Evolutionary conservation across 768 basidiomycete genomes (phyloP), one percentile per base, ranked within the genome.

Genomic region (Mycena galopus): DNA sequence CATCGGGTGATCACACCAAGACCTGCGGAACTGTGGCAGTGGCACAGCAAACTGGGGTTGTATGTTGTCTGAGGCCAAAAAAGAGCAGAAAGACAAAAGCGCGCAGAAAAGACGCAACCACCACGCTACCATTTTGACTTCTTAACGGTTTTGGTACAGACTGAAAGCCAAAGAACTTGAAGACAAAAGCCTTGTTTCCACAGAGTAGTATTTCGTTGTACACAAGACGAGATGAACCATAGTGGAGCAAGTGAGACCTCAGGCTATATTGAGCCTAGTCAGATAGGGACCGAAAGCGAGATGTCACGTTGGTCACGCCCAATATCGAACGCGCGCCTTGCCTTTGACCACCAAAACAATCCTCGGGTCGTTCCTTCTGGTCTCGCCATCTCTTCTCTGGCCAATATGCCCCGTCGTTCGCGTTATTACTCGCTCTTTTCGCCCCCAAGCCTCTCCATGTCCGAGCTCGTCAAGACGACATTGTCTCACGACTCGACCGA

Each of bases 401-500:
- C 47, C 60, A 77, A 44, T 23, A 88, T 88, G 87, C 83, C 88
- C 68, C 81, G 81, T 63, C 81, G 84, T 64, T 83, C 84, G 66
- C 82, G 83, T 57, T 79, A 84, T 67, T 94, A 94, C 79, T 93
- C 92, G 47, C 87, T 90, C 25, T 87, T 92, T 74, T 86, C 86
- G 0, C 91, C 92, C 25, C 93, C 93, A 7, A 86, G 84, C 32
- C 88, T 94, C 67, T 87, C 88, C 50, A 93, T 93, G 90, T 91
- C 91, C 71, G 93, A 94, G 83, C 92, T 94, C 59, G 89, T 94
- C 65, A 91, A 91, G 82, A 94, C 92, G 50, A 93, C 92, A 7
- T 87, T 94, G 67, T 91, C 92, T 82, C 90, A 93, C 83, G 91
- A 93, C 75, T 87, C 90, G 21, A 93, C 93, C 1, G 92, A 93